A percentile compares a stretch with the other conserved stretches of the same genome.
Evolutionary conservation across 257 asterid genomes (phyloP).

Genomic region (Solanum corneliomulleri): DNA sequence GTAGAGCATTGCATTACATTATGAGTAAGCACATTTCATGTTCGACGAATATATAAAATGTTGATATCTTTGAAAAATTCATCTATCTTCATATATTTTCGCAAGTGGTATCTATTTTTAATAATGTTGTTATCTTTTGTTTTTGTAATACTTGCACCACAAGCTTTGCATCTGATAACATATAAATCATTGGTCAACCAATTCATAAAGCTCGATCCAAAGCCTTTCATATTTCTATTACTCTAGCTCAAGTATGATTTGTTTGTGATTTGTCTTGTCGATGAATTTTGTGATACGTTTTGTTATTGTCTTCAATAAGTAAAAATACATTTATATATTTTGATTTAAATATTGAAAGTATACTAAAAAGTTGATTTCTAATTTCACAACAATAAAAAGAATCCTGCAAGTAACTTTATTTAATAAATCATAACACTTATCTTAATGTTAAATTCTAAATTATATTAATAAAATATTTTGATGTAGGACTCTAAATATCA

Average conservation of each 20-base stretch:
- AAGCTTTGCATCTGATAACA: background rate
- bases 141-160: background rate
- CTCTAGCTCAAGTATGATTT: background rate
- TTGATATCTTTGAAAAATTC: background rate
- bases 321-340: no score
- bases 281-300: background rate
- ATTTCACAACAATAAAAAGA: background rate
- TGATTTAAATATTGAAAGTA: no score
- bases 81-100: background rate
- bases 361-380: no score
- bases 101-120: background rate
- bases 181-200: background rate
- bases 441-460: no score
- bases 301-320: no score
- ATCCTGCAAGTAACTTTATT: background rate
- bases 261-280: background rate
- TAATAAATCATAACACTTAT: no score
- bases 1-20: background rate
- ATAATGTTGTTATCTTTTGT: no score
- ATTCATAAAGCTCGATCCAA: background rate
- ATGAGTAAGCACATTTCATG: background rate
- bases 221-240: background rate
- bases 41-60: background rate
- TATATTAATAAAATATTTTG: no score
- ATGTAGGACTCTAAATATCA: background rate